Evolutionary conservation across 805 yeast species (phyloP).

Genomic region (Saccharomycopsis sp.): DNA sequence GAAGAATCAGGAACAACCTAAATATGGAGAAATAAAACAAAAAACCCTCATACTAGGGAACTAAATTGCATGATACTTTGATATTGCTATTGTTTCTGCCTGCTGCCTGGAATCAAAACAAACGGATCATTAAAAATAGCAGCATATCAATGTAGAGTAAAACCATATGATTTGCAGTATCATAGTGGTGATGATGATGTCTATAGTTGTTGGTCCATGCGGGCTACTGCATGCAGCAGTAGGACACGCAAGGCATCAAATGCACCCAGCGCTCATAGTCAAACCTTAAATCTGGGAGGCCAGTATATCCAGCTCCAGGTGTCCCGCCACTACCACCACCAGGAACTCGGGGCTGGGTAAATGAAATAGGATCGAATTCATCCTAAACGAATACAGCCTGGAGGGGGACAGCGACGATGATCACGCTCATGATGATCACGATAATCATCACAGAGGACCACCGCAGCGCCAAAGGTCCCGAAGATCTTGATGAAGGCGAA

Average conservation of each 20-base stretch:
- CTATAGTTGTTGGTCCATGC: background rate
- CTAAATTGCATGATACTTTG: background rate
- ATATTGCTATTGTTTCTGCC: background rate
- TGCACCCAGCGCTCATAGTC: background rate
- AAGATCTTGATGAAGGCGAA: background rate
- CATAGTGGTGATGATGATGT: background rate
- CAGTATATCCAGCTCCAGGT: background rate
- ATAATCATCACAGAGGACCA: too few species aligned
- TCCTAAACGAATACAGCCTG: background rate
- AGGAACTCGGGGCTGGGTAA: background rate
- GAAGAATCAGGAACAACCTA: background rate
- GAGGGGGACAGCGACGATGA: background rate
- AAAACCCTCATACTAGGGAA: background rate
- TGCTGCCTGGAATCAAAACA: background rate
- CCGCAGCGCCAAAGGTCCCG: too few species aligned
- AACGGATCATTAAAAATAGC: background rate
- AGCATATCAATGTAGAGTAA: background rate
- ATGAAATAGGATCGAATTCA: background rate
- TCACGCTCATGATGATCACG: background rate
- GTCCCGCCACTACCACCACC: too few species aligned
- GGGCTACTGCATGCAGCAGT: background rate
- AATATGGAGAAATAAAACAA: background rate
- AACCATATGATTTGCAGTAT: background rate
- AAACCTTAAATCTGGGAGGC: background rate
- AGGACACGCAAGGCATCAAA: background rate